phyloP scores from a whole-genome alignment of 495 filamentous ascomycete species.

The Talaromyces wortmannii region DNA sequence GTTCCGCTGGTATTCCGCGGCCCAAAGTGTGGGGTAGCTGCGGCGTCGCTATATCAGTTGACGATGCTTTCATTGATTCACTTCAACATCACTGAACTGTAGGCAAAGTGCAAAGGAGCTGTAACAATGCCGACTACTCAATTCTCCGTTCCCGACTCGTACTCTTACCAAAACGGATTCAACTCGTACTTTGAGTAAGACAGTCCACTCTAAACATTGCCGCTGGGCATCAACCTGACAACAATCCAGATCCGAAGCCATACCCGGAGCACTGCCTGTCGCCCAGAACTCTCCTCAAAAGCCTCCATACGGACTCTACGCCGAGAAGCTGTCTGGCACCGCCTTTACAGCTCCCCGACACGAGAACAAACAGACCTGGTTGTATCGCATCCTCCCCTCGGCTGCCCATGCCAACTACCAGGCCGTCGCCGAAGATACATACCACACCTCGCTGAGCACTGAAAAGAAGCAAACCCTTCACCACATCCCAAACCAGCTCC shows the following conservation, averaged over 20 bases:
- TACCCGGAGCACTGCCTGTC: slow-evolving; percentile 53
- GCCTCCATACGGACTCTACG: slow-evolving; percentile 74
- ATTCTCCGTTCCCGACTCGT: slow-evolving; percentile 48
- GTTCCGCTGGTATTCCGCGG: neutral
- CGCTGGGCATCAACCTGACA: slow-evolving; percentile 1
- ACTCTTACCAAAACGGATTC: slow-evolving; percentile 53
- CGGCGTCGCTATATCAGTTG: neutral
- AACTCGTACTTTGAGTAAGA: slow-evolving; percentile 53
- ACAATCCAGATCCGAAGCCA: slow-evolving; percentile 35
- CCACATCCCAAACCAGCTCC: slow-evolving; percentile 77
- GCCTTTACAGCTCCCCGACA: slow-evolving; percentile 86
- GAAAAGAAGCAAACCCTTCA: slow-evolving; percentile 44
- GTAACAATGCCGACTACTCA: slow-evolving; percentile 47
- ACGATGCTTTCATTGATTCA: neutral
- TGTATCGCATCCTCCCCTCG: slow-evolving; percentile 84
- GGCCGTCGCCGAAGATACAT: slow-evolving; percentile 43
- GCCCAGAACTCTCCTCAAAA: slow-evolving; percentile 88
- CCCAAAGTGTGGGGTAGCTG: neutral
- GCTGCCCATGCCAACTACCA: slow-evolving; percentile 74
- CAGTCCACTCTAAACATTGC: neutral
- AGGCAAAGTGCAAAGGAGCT: neutral
- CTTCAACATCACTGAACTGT: neutral
- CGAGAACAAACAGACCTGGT: slow-evolving; percentile 89
- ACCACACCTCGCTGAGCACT: slow-evolving; percentile 44
- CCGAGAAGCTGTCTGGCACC: slow-evolving; percentile 90